A percentile compares a stretch with the other conserved stretches of the same genome.
phyloP scores from a whole-genome alignment of 768 basidiomycete species.

The Termitomyces sp. region DNA sequence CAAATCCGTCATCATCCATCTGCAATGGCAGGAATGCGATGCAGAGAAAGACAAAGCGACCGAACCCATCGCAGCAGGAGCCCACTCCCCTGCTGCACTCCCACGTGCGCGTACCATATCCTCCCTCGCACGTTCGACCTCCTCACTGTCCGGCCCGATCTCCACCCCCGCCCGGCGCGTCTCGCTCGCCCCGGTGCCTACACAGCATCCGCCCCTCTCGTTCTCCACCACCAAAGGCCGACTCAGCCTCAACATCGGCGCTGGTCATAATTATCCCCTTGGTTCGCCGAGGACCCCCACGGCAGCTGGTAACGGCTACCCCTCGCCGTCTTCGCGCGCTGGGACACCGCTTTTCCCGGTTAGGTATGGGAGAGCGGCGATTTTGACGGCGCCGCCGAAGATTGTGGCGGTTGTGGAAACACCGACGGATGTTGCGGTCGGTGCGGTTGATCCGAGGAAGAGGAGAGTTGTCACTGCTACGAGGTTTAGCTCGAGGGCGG shows the following conservation, averaged over 20 bases:
- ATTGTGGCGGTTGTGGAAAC: constrained; percentile 80
- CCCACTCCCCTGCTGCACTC: constrained; percentile 19
- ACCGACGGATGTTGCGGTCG: constrained; percentile 76
- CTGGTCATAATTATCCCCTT: constrained; percentile 16
- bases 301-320: background rate
- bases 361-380: constrained; percentile 46
- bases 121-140: constrained; percentile 48
- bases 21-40: constrained; percentile 79
- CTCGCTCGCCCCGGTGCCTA: constrained; percentile 24
- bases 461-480: constrained; percentile 83
- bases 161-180: constrained; percentile 35
- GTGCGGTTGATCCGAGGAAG: constrained; percentile 82
- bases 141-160: constrained; percentile 24
- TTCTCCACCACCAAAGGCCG: constrained; percentile 27
- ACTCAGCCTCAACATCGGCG: constrained; percentile 32
- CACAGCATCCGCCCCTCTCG: background rate
- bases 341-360: constrained; percentile 29
- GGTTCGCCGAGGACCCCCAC: background rate
- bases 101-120: constrained; percentile 42
- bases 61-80: constrained; percentile 7
- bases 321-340: constrained; percentile 40
- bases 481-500: constrained; percentile 76
- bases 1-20: constrained; percentile 77
- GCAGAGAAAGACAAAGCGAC: constrained; percentile 22
- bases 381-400: constrained; percentile 79